These are phyloP conservation scores for Ulmus americana DNA, from an alignment of 331 rosid species.

Conservation along the genomic window DNA sequence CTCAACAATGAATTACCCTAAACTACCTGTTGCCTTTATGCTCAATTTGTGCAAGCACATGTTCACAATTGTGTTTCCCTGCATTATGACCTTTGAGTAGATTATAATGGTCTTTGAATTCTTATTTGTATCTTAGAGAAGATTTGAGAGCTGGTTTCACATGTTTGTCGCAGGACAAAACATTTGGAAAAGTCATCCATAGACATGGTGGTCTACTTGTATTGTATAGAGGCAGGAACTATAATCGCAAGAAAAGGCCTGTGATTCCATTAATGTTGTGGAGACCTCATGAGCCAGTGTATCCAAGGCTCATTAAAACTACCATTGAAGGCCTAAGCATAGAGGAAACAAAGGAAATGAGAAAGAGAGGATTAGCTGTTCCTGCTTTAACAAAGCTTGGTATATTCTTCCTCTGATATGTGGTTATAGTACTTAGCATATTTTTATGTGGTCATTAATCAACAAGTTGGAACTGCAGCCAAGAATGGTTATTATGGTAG, in stretches of 20 bases:
- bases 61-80: neutral
- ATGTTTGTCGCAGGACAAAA: conserved; percentile 64
- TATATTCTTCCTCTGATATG: conserved; percentile 19
- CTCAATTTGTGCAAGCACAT: neutral
- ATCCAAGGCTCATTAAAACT: conserved; percentile 82
- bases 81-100: neutral
- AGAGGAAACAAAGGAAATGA: conserved; percentile 78
- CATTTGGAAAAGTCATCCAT: conserved; percentile 72
- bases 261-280: conserved; percentile 82
- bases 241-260: conserved; percentile 63
- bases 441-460: conserved; percentile 15
- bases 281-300: conserved; percentile 85
- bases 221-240: conserved; percentile 79
- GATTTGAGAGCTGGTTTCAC: neutral
- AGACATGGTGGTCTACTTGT: conserved; percentile 73
- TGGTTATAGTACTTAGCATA: conserved; percentile 4
- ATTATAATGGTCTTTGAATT: neutral
- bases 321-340: conserved; percentile 79
- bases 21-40: too few relatives aligned
- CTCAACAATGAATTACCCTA: neutral
- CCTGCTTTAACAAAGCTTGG: conserved; percentile 84
- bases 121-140: conserved; percentile 15
- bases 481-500: conserved; percentile 76
- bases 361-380: conserved; percentile 73
- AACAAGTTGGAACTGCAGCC: conserved; percentile 42